These are phyloP conservation scores for Colletotrichum kahawae DNA, from an alignment of 2,329 filamentous ascomycete species.

Conservation along the genomic window DNA sequence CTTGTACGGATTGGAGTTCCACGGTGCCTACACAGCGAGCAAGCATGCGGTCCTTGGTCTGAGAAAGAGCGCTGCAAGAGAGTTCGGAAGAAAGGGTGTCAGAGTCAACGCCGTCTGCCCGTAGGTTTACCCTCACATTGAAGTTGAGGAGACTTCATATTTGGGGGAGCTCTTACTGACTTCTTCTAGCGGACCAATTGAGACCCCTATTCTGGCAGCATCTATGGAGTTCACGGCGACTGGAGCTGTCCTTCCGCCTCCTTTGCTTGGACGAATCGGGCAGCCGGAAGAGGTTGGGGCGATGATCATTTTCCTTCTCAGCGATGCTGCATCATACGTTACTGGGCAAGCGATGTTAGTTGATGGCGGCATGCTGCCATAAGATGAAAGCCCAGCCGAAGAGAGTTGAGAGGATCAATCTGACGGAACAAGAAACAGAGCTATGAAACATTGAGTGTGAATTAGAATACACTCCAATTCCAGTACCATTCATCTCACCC, in stretches of 20 bases:
- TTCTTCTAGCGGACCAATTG: slow-evolving; percentile 3
- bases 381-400: background rate
- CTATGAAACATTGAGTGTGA: background rate
- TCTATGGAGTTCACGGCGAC: slow-evolving; percentile 6
- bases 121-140: slow-evolving; percentile 20
- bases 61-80: slow-evolving; percentile 33
- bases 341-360: slow-evolving; percentile 29
- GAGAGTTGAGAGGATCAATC: no score
- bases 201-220: slow-evolving; percentile 13
- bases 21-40: slow-evolving; percentile 35
- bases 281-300: slow-evolving; percentile 31
- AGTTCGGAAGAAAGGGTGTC: slow-evolving; percentile 27
- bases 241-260: background rate
- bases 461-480: background rate
- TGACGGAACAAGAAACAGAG: no score
- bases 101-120: slow-evolving; percentile 31
- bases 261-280: slow-evolving; percentile 27
- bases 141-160: accelerated
- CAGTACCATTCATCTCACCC: background rate
- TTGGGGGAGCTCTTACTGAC: background rate
- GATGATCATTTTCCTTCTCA: slow-evolving; percentile 31
- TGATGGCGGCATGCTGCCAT: slow-evolving; percentile 26
- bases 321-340: slow-evolving; percentile 31
- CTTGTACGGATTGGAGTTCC: slow-evolving; percentile 34
- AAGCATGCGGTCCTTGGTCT: slow-evolving; percentile 37